phyloP scores from a whole-genome alignment of 73 alveolate species.

The Tetrahymena borealis region DNA sequence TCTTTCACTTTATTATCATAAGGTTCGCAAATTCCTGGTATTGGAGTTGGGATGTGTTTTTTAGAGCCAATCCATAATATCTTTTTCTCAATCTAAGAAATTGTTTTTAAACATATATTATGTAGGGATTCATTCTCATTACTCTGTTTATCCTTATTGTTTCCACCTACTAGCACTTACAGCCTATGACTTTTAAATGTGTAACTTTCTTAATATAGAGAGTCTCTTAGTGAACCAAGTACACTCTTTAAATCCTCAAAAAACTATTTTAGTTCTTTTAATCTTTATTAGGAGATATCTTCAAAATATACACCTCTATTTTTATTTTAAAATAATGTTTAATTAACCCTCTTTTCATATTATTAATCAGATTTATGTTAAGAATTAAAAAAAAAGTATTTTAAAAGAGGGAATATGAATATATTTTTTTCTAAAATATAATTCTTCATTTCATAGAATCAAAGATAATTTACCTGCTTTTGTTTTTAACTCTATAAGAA shows the following conservation, averaged over 20 bases:
- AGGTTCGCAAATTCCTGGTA: constrained; percentile 52
- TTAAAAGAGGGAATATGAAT: no score
- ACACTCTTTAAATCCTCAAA: constrained; percentile 27
- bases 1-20: constrained; percentile 52
- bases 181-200: constrained; percentile 39
- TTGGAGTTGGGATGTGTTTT: constrained; percentile 61
- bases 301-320: constrained; percentile 51
- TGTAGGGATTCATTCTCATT: constrained; percentile 37
- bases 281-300: constrained; percentile 37
- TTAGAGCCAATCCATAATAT: constrained; percentile 48
- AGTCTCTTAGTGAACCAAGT: constrained; percentile 10
- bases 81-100: constrained; percentile 35
- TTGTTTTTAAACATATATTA: not conserved
- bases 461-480: not conserved
- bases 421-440: no score
- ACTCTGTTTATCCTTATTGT: not conserved
- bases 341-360: no score
- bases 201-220: constrained; percentile 1
- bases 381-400: no score
- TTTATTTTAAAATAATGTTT: not conserved
- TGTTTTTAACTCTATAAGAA: constrained; percentile 49
- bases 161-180: constrained; percentile 8
- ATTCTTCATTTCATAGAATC: no score
- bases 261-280: constrained; percentile 51
- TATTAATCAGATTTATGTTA: no score